These are phyloP conservation scores for Cichorium intybus DNA, from an alignment of 140 eudicot genomes.

Conservation along the genomic window DNA sequence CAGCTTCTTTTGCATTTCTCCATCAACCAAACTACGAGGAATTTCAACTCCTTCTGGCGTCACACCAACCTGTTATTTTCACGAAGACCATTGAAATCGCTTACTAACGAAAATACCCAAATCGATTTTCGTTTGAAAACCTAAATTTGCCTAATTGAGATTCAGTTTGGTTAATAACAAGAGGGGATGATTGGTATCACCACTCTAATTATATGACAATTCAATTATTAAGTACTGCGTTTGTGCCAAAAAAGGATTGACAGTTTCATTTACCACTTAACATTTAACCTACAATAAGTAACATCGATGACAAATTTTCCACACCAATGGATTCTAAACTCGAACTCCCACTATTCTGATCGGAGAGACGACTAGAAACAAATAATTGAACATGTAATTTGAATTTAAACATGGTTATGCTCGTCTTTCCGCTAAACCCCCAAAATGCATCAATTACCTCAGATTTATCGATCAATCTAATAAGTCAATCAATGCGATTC, in stretches of 20 bases:
- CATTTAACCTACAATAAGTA: neutral
- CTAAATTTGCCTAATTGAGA: neutral
- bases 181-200: neutral
- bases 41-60: conserved; percentile 99
- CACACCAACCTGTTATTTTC: conserved; percentile 71
- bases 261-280: neutral
- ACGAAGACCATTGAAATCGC: neutral
- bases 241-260: neutral
- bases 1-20: conserved; percentile 74
- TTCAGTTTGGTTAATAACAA: neutral
- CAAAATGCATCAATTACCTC: neutral
- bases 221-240: neutral
- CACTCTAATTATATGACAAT: neutral
- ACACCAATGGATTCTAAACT: neutral
- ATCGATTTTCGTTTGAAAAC: neutral
- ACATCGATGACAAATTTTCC: neutral
- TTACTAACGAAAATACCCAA: neutral
- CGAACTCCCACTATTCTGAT: neutral
- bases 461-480: conserved; percentile 4
- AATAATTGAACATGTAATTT: neutral
- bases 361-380: neutral
- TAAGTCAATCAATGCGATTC: neutral
- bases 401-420: neutral
- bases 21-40: conserved; percentile 94
- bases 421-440: neutral